Conservation (phyloP, 768 basidiomycete genomes). For the Astraeus odoratus region DNA sequence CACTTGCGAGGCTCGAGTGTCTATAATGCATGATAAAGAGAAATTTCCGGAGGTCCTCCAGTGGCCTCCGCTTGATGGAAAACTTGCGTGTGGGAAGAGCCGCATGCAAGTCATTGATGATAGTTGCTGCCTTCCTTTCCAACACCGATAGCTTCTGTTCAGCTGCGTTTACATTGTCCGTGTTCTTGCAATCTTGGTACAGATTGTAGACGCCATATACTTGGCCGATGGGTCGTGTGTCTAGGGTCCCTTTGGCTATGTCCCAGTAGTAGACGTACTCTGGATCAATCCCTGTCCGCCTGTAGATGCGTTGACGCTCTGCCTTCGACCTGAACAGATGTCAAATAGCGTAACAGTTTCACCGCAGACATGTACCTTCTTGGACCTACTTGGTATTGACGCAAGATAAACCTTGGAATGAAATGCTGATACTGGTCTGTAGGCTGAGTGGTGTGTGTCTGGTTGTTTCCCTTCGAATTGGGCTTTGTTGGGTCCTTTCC, state of each 20-base stretch:
- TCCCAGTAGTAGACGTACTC: conserved; percentile 8
- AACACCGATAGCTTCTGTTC: conserved; percentile 24
- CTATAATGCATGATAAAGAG: conserved; percentile 32
- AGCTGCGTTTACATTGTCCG: conserved; percentile 18
- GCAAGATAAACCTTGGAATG: conserved; percentile 10
- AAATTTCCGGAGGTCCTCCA: conserved; percentile 30
- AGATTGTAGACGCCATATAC: conserved; percentile 17
- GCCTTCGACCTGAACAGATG: conserved; percentile 2
- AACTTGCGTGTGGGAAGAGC: conserved; percentile 3
- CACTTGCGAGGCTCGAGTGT: conserved; percentile 11
- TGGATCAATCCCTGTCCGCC: conserved; percentile 4
- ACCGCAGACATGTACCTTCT: not conserved
- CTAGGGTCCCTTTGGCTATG: conserved; percentile 5
- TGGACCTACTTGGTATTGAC: conserved; percentile 3
- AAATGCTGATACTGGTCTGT: conserved; percentile 7
- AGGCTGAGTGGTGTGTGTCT: not conserved
- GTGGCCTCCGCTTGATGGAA: conserved; percentile 19
- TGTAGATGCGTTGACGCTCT: conserved; percentile 4
- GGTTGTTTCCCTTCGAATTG: too few species aligned
- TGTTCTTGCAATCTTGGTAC: conserved; percentile 19
- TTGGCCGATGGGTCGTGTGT: conserved; percentile 5
- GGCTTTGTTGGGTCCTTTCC: not conserved
- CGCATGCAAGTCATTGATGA: conserved; percentile 15
- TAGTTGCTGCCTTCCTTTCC: conserved; percentile 19
- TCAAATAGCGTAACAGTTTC: not conserved